Base-by-base conservation (phyloP, 768 basidiomycete genomes). In the Pulveroboletus sp. region DNA sequence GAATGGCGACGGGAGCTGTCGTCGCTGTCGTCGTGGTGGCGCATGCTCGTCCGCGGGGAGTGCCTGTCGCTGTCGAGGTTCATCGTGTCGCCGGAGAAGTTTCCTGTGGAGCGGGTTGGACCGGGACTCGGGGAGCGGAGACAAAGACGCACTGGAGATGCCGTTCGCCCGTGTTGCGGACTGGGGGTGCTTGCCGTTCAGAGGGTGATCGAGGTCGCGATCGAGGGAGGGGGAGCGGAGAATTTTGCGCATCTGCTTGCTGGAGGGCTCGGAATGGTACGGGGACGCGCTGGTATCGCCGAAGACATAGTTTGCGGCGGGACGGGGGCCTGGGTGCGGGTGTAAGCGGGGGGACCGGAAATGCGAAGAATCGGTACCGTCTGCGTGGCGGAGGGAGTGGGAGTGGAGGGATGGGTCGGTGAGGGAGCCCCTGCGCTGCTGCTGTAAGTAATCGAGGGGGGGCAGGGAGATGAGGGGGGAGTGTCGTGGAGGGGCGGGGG, bases 371-470 rank as follows among this genome's bases (percentile, higher is more conserved):
- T 50, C 48, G 20, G 43, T 56, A 64, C 47, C 56, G 59, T 61
- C 62, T 42, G 52, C 40, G 20, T 60, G 52, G 53, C 53, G 54
- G 35, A 44, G 48, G 30, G 75, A 68, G 23, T 14, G 14, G 8
- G 80, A 82, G 69, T 88, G 86, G 43, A 89, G 75, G 35, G 84
- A 83, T 4, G 88, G 88, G 73, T 91, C 89, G 8, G 88, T 88
- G 63, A 89, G 85, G 2, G 89, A 90, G 51, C 86, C 86, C 50
- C 87, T 72, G n/a, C 88, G 80, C 62, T 89, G 89, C 47, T 78
- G 87, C 65, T 89, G 87, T 22, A 89, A 77, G 64, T 78, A 83
- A 64, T 89, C 84, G 60, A 90, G 81, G 9, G 88, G 87, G 3
- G 85, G 82, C 26, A 91, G 77, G 46, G 85, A 78, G 4, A 80